phyloP scores from a whole-genome alignment of 495 filamentous ascomycete genomes.

The Ascobolus immersus region DNA sequence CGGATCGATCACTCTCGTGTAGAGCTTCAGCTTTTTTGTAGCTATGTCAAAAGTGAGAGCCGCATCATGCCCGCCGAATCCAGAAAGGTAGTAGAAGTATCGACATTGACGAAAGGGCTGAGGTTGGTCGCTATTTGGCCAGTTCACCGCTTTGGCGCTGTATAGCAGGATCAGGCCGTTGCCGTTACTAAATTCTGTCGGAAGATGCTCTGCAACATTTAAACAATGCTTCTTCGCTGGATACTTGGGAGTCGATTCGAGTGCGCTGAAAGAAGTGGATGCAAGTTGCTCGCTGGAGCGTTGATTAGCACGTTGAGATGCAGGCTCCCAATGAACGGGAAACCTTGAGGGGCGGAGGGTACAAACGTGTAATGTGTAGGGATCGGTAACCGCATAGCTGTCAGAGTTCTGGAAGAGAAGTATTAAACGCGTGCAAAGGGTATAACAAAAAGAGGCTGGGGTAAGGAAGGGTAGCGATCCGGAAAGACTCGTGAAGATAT shows the following conservation, averaged over 20 bases:
- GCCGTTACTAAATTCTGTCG: too few species aligned
- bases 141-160: conserved; percentile 23
- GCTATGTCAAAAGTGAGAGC: conserved; percentile 35
- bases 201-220: conserved; percentile 41
- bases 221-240: conserved; percentile 59
- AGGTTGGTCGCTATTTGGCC: conserved; percentile 35
- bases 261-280: background rate
- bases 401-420: too few species aligned
- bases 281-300: background rate
- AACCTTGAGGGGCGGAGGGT: too few species aligned
- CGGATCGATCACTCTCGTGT: conserved; percentile 32
- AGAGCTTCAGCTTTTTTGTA: conserved; percentile 30
- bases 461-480: too few species aligned
- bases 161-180: conserved; percentile 38
- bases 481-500: too few species aligned
- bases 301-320: too few species aligned
- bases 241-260: conserved; percentile 2
- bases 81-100: conserved; percentile 47
- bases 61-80: conserved; percentile 31
- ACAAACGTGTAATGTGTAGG: background rate
- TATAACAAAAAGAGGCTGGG: too few species aligned
- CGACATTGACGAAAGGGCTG: conserved; percentile 36
- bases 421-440: too few species aligned
- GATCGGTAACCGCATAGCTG: too few species aligned
- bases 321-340: too few species aligned